Conservation (phyloP, 495 filamentous ascomycete genomes). For the Neurospora hispaniola region DNA sequence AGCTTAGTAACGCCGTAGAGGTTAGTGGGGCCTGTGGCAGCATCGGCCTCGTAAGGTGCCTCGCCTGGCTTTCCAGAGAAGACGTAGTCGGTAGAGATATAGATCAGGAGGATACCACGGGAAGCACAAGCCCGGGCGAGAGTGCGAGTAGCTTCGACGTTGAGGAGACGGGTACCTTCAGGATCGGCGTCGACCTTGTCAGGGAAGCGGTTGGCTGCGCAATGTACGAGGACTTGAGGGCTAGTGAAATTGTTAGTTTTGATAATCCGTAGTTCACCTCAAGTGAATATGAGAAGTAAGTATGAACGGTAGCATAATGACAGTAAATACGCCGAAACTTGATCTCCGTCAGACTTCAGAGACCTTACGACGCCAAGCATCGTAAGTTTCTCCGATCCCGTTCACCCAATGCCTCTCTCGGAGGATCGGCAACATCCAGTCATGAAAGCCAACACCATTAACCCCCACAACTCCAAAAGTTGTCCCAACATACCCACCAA, state of each 20-base stretch:
- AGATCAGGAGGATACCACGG: constrained; percentile 62
- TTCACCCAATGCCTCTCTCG: background rate
- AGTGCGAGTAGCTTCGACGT: constrained; percentile 56
- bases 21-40: constrained; percentile 61
- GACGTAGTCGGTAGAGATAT: constrained; percentile 94
- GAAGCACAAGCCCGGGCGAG: constrained; percentile 57
- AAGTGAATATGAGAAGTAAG: background rate
- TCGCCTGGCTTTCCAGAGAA: constrained; percentile 75
- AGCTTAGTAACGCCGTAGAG: constrained; percentile 83
- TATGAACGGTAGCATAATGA: background rate
- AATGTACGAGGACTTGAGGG: background rate
- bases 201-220: constrained; percentile 85
- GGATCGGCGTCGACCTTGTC: constrained; percentile 76
- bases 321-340: background rate
- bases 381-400: background rate
- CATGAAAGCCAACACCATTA: background rate
- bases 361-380: background rate
- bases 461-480: background rate
- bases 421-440: background rate
- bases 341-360: no score
- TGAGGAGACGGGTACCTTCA: constrained; percentile 60
- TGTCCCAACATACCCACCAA: background rate
- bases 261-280: constrained; percentile 24
- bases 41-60: constrained; percentile 67
- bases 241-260: background rate